These are phyloP conservation scores for Allium fistulosum DNA, from an alignment of 106 monocot species.

Conservation along the genomic window DNA sequence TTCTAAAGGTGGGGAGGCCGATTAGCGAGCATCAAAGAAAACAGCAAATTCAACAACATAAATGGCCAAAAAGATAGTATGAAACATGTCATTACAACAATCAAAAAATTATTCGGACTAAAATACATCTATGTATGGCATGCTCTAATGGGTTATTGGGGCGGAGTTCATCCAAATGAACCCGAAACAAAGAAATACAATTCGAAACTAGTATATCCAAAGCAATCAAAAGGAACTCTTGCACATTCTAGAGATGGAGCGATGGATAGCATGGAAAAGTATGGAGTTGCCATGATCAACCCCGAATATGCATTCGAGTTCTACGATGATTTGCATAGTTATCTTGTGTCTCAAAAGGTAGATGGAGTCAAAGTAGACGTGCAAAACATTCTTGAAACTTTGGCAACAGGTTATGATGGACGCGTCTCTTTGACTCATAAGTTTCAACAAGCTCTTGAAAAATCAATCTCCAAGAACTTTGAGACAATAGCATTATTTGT, in stretches of 20 bases:
- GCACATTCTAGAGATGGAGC: constrained; percentile 25
- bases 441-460: constrained; percentile 35
- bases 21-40: constrained; percentile 32
- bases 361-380: constrained; percentile 54
- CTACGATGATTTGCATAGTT: constrained; percentile 42
- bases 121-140: constrained; percentile 50
- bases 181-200: constrained; percentile 36
- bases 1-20: constrained; percentile 28
- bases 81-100: constrained; percentile 25
- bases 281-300: constrained; percentile 31
- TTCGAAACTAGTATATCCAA: constrained; percentile 26
- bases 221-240: constrained; percentile 42
- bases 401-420: constrained; percentile 23
- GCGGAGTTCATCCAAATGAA: constrained; percentile 32
- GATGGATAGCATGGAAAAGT: constrained; percentile 46
- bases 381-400: constrained; percentile 40
- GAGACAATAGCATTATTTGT: constrained; percentile 39
- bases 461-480: constrained; percentile 30
- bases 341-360: constrained; percentile 30
- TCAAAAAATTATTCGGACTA: constrained; percentile 28
- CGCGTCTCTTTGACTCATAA: constrained; percentile 25
- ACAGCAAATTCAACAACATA: constrained; percentile 24
- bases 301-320: constrained; percentile 25
- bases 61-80: constrained; percentile 10
- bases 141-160: constrained; percentile 49